A percentile compares a stretch with the other conserved stretches of the same genome.
phyloP scores from a whole-genome alignment of 495 filamentous ascomycete species.

The Pseudotulostoma volvatum region DNA sequence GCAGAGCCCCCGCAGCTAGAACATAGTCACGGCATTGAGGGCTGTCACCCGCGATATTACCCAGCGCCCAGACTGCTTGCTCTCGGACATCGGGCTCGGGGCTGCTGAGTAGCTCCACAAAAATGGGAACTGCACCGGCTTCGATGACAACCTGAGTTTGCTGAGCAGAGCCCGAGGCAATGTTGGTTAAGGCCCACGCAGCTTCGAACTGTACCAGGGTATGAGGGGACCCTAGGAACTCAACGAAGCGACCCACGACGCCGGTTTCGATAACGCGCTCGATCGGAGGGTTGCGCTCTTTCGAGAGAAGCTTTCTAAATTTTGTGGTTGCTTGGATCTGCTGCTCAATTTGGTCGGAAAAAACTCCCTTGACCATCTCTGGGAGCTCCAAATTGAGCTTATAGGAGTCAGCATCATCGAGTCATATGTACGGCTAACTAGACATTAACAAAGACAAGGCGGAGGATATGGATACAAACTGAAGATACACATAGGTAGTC shows the following conservation, averaged over 20 bases:
- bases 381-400: conserved; percentile 97
- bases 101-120: conserved; percentile 86
- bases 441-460: conserved; percentile 1
- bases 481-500: conserved; percentile 6
- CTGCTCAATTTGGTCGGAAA: conserved; percentile 93
- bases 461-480: not conserved
- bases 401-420: no score
- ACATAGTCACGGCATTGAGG: conserved; percentile 95
- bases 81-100: conserved; percentile 97
- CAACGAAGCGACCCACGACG: conserved; percentile 91
- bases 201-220: conserved; percentile 99
- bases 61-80: conserved; percentile 96
- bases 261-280: conserved; percentile 99
- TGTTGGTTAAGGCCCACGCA: conserved; percentile 98
- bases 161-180: conserved; percentile 89
- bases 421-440: conserved; percentile 1
- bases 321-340: conserved; percentile 99
- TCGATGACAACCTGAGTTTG: conserved; percentile 99
- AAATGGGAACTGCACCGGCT: conserved; percentile 95
- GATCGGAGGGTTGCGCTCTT: conserved; percentile 98
- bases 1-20: conserved; percentile 72
- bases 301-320: conserved; percentile 92
- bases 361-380: conserved; percentile 93
- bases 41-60: conserved; percentile 98
- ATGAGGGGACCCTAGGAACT: conserved; percentile 95